phyloP scores from a whole-genome alignment of 2,329 filamentous ascomycete genomes.

The Fusarium musae region DNA sequence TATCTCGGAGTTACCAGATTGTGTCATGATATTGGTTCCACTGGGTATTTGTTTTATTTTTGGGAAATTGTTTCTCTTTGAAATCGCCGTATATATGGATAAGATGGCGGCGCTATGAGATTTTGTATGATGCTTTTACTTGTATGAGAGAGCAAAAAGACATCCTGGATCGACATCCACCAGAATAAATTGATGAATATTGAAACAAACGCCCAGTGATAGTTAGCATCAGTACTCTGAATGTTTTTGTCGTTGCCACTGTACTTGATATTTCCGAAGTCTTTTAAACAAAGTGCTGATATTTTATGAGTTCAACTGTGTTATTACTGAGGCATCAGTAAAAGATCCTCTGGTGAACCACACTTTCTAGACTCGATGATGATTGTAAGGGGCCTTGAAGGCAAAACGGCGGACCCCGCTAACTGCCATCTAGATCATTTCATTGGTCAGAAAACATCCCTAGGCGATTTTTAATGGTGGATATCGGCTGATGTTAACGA shows the following conservation, averaged over 20 bases:
- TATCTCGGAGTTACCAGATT: conserved; percentile 31
- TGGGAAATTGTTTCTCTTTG: conserved; percentile 8
- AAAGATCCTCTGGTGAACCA: neutral
- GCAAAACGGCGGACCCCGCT: conserved; percentile 18
- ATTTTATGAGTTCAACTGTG: neutral
- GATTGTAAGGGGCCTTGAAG: neutral
- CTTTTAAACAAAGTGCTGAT: neutral
- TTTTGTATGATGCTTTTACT: neutral
- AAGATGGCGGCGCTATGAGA: conserved; percentile 18
- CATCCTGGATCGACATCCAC: conserved; percentile 6
- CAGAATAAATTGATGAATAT: conserved; percentile 18
- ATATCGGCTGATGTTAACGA: conserved; percentile 34
- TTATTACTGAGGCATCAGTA: neutral
- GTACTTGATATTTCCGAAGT: neutral
- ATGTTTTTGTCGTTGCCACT: neutral
- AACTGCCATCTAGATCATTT: neutral
- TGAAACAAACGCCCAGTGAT: neutral
- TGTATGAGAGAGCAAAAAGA: conserved; percentile 3
- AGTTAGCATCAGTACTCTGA: neutral
- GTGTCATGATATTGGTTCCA: conserved; percentile 10
- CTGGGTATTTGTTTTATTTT: conserved; percentile 4
- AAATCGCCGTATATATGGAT: neutral
- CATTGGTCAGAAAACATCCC: conserved; percentile 18
- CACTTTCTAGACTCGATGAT: conserved; percentile 18
- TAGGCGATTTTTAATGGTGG: conserved; percentile 10